Conservation (phyloP, 2,329 filamentous ascomycete species). For the Trichoderma koningiopsis region DNA sequence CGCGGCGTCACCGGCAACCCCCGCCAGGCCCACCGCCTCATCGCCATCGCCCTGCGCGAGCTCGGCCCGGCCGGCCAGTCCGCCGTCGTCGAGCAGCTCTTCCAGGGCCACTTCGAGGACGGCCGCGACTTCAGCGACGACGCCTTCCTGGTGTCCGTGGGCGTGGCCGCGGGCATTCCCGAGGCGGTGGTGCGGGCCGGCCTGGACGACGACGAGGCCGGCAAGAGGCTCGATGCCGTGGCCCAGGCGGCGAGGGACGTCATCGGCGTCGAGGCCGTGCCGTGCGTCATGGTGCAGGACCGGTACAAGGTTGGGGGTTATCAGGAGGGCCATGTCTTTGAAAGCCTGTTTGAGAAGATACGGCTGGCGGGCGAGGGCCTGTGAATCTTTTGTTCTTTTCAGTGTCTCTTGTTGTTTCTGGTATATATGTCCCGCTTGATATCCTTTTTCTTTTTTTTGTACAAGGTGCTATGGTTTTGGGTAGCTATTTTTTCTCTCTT, state of each 20-base stretch:
- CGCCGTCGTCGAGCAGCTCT: slow-evolving; percentile 46
- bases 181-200: slow-evolving; percentile 34
- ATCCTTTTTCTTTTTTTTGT: neutral
- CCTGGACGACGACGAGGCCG: slow-evolving; percentile 36
- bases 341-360: slow-evolving; percentile 66
- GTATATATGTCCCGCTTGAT: neutral
- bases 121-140: slow-evolving; percentile 47
- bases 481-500: neutral
- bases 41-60: slow-evolving; percentile 44
- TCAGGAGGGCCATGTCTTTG: slow-evolving; percentile 66
- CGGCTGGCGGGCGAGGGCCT: slow-evolving; percentile 25
- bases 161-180: slow-evolving; percentile 38
- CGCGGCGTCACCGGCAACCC: slow-evolving; percentile 48
- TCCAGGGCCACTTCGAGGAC: slow-evolving; percentile 46
- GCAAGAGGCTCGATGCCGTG: slow-evolving; percentile 37
- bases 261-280: slow-evolving; percentile 63
- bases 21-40: slow-evolving; percentile 50
- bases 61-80: slow-evolving; percentile 41
- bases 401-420: neutral
- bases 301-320: slow-evolving; percentile 70
- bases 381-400: neutral
- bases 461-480: neutral
- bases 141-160: slow-evolving; percentile 42
- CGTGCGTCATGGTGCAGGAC: slow-evolving; percentile 71
- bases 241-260: slow-evolving; percentile 34